Base-by-base conservation (phyloP, 306 rosid species). In the Lotus japonicus region DNA sequence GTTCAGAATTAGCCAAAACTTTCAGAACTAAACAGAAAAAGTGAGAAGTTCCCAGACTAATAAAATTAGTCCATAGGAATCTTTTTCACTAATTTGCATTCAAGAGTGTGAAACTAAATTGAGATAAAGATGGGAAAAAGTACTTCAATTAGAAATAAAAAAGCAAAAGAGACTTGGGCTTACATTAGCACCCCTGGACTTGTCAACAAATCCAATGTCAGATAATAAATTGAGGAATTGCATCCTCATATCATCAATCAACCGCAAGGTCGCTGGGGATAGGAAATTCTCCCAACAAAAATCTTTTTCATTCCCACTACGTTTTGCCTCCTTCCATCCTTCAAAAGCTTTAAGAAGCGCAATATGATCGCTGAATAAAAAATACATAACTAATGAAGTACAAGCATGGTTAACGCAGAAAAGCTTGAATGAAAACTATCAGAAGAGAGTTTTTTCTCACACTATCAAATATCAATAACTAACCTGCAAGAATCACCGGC, bases 401-500 rank as follows among this genome's bases (percentile, higher is more conserved):
- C 73, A 64, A 35, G 12, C 58, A 65, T 36, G 49, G 68, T 33
- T 39, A 46, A 64, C 39, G 45, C 19, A 57, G 59, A 60, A 71
- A 64, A 28, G 13, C 26, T 50, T 11, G 58, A 14, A 2, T 31
- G 38, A 60, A 75, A 45, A 58, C 0, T 14, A 55, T 55, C 23
- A 23, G 46, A 63, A 66, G 38, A 59, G 66, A 58, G 45, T 19
- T 46, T 46, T 75, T 75, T 58, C 18, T 14, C 2, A 68, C 57
- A 51, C 33, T 58, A 39, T 58, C 43, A 58, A 51, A 23, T 58
- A 39, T 58, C 43, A 58, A 76, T 59, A 53, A 71, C 66, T 63
- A 51, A 88, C 98, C 98, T 92, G 89, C 95, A 84, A 75, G 97
- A 90, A 77, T 92, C 96, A 75, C 97, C 91, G 7, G 96, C 94